Evolutionary conservation across 805 yeast species (phyloP).

Genomic region (Candida michaelii): DNA sequence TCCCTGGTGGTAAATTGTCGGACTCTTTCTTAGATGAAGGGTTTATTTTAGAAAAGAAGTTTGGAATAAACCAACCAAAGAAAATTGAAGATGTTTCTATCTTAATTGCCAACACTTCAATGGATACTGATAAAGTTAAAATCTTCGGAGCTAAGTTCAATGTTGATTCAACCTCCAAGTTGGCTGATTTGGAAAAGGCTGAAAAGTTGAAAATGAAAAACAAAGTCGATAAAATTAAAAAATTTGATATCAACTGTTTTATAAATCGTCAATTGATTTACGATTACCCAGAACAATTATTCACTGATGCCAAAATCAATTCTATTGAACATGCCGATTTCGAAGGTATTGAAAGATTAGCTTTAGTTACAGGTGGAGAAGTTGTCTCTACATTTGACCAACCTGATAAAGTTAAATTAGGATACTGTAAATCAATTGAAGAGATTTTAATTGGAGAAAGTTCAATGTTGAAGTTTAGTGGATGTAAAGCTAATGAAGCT

Average conservation of each 20-base stretch:
- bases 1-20: constrained; percentile 85
- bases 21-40: constrained; percentile 97
- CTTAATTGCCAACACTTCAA: constrained; percentile 89
- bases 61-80: constrained; percentile 94
- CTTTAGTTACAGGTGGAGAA: constrained; percentile 97
- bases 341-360: constrained; percentile 95
- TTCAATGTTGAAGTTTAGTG: constrained; percentile 86
- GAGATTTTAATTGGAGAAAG: constrained; percentile 94
- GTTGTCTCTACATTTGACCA: constrained; percentile 94
- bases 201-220: constrained; percentile 90
- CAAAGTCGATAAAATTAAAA: constrained; percentile 86
- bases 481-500: constrained; percentile 93
- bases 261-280: constrained; percentile 95
- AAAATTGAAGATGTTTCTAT: constrained; percentile 78
- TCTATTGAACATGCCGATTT: constrained; percentile 98
- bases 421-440: constrained; percentile 86
- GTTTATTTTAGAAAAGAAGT: constrained; percentile 84
- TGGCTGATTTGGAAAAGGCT: constrained; percentile 91
- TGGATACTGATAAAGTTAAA: constrained; percentile 97
- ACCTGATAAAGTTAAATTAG: constrained; percentile 82
- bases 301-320: constrained; percentile 82
- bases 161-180: constrained; percentile 90
- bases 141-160: constrained; percentile 97
- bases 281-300: constrained; percentile 96
- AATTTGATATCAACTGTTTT: constrained; percentile 83